Evolutionary conservation across 306 rosid species (phyloP).

Genomic region (Prunus persica): Prunus_persica_NCBIv2 NC_034012.1:1071501-1072000

Average conservation of each 20-base stretch:
- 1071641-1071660: conserved; percentile 24
- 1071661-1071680: conserved; percentile 30
- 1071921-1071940: conserved; percentile 11
- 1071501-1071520: conserved; percentile 25
- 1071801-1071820: conserved; percentile 26
- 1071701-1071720: conserved; percentile 28
- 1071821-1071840: conserved; percentile 34
- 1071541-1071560: conserved; percentile 30
- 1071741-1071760: conserved; percentile 17
- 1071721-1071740: conserved; percentile 25
- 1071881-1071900: conserved; percentile 20
- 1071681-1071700: conserved; percentile 30
- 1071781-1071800: conserved; percentile 29
- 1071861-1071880: conserved; percentile 16
- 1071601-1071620: conserved; percentile 27
- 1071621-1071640: conserved; percentile 25
- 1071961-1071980: conserved; percentile 7
- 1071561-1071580: neutral
- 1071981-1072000: conserved; percentile 22
- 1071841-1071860: conserved; percentile 30
- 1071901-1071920: conserved; percentile 27
- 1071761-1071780: conserved; percentile 21
- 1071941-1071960: conserved; percentile 8
- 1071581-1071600: conserved; percentile 16
- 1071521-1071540: conserved; percentile 34